These are phyloP conservation scores for Lagerstroemia speciosa DNA, from an alignment of 345 rosid genomes.

Conservation along the genomic window DNA sequence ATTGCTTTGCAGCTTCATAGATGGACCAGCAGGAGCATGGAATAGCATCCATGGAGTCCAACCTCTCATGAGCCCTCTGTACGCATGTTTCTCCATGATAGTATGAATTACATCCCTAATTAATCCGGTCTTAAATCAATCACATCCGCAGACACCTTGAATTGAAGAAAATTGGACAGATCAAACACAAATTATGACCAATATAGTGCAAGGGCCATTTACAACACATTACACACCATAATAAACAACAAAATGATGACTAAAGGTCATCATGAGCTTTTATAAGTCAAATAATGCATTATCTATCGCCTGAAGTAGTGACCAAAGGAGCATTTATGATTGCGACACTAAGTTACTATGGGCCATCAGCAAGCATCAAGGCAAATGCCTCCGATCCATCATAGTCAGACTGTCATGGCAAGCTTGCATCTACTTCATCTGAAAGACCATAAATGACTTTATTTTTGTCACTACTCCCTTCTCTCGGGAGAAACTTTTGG, in stretches of 20 bases:
- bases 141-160: conserved; percentile 99
- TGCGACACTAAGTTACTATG: no score
- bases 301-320: no score
- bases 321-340: no score
- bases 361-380: no score
- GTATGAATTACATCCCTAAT: conserved; percentile 57
- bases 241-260: neutral
- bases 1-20: conserved; percentile 59
- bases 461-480: no score
- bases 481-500: no score
- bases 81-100: conserved; percentile 74
- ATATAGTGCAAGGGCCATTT: neutral
- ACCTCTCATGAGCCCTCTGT: conserved; percentile 79
- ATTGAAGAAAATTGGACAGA: conserved; percentile 2
- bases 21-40: conserved; percentile 99
- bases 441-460: no score
- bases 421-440: no score
- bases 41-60: conserved; percentile 98
- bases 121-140: conserved; percentile 62
- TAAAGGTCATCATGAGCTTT: neutral
- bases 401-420: no score
- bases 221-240: neutral
- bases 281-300: no score
- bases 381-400: no score
- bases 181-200: neutral